Evolutionary conservation across 331 rosid species (phyloP).

Genomic region (Acacia pycnantha): DNA sequence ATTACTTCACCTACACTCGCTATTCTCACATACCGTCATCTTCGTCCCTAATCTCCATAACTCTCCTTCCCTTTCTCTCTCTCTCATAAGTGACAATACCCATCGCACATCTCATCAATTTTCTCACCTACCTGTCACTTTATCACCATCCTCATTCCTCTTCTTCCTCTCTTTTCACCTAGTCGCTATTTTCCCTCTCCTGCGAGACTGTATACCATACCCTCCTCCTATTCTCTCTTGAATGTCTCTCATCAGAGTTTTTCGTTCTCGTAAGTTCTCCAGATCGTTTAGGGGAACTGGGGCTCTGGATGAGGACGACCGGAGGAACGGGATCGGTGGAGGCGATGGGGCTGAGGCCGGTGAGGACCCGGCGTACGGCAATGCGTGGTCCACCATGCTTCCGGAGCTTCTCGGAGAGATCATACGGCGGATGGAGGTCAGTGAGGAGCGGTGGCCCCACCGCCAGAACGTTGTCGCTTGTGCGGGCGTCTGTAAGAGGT

Average conservation of each 20-base stretch:
- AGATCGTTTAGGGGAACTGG: conserved; percentile 56
- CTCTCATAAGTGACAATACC: background rate
- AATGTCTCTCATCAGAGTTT: conserved; percentile 68
- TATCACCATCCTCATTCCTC: conserved; percentile 1
- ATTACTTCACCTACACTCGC: background rate
- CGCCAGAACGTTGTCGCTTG: conserved; percentile 84
- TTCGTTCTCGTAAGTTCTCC: conserved; percentile 74
- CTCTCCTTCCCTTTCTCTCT: background rate
- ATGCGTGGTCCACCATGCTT: conserved; percentile 70
- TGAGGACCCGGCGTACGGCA: background rate
- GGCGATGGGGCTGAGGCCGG: conserved; percentile 7
- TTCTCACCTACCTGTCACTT: conserved; percentile 30
- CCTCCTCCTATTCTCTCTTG: background rate
- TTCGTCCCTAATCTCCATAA: background rate
- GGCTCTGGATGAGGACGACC: background rate
- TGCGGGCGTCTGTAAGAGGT: conserved; percentile 92
- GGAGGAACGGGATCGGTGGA: background rate
- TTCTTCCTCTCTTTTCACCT: background rate
- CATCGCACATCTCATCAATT: background rate
- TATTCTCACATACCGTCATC: conserved; percentile 1
- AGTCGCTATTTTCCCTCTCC: background rate
- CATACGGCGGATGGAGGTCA: conserved; percentile 66
- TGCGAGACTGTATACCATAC: conserved; percentile 8
- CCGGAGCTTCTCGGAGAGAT: conserved; percentile 92
- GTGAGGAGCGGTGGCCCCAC: conserved; percentile 77